Base-by-base conservation (phyloP, 75 land plant genomes). In the Picea sitchensis region DNA sequence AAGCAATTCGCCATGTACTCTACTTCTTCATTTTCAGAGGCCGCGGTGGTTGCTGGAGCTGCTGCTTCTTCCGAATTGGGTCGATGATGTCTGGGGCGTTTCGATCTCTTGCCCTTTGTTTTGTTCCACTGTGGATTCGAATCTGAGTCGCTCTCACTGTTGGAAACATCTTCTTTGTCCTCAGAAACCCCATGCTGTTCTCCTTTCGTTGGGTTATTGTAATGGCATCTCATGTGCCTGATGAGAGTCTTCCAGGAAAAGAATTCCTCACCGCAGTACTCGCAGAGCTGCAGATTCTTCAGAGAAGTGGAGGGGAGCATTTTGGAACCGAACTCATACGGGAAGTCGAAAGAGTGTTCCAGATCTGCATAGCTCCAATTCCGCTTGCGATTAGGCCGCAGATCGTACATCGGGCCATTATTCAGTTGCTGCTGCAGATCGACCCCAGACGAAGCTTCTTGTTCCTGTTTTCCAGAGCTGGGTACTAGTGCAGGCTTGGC, bases 241-340 rank as follows among this genome's bases (percentile, higher is more conserved):
- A 95, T 87, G 51, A 95, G 84, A 2, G 93, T 85, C 81, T 90
- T 95, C 93, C 91, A 91, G 0, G 98, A 95, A 26, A 62, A 76
- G 78, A 95, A 95, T 77, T 87, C 88, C 77, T 90, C 82, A 1
- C 88, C 90, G 67, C 93, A 92, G 76, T 90, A 84, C 58, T 90
- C 89, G 79, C 98, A 95, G 18, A 73, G 78, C 65, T 85, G 44
- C 32, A 85, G 80, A 36, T 78, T 89, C 81, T 86, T 88, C 11
- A 81, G 72, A 51, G 11, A 20, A 20, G 21, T 71, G 2, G 17
- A 44, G 7, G 56, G 56, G 56, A 51, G 56, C 12, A 51, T 32
- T 41, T 71, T 71, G 12, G 54, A 71, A 71, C 51, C 51, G 11
- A 44, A 38, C 21, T 71, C 74, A 38, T 20, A 2, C 15, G 4